Evolutionary conservation across 208 protist genomes (phyloP).

Genomic region (Herpetomonas muscarum): DNA sequence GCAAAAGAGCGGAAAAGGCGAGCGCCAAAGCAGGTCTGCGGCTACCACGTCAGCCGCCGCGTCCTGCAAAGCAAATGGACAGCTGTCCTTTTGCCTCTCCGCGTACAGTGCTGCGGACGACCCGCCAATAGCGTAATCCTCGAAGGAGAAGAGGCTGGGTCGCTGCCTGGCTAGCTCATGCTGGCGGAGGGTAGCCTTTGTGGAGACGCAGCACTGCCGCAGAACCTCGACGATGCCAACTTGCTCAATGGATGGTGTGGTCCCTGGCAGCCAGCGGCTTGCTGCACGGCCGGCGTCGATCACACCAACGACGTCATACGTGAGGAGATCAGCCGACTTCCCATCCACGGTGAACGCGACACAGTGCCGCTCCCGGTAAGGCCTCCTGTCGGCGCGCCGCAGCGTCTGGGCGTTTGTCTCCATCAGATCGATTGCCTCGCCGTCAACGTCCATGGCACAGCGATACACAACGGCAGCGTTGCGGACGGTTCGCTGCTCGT

Average conservation of each 20-base stretch:
- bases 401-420: slow-evolving; percentile 27
- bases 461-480: slow-evolving; percentile 37
- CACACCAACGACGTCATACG: slow-evolving; percentile 44
- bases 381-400: slow-evolving; percentile 22
- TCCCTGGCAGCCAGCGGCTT: no score
- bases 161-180: background rate
- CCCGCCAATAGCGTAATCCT: background rate
- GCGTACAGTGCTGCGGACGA: background rate
- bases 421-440: slow-evolving; percentile 37
- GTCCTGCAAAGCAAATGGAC: background rate
- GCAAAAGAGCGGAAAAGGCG: slow-evolving; percentile 7
- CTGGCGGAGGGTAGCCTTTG: slow-evolving; percentile 15
- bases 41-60: background rate
- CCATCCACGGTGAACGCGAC: slow-evolving; percentile 72
- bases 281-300: slow-evolving; percentile 14
- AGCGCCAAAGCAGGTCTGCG: slow-evolving; percentile 4
- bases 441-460: slow-evolving; percentile 36
- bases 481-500: slow-evolving; percentile 17
- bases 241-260: background rate
- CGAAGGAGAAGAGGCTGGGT: background rate
- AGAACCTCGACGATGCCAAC: slow-evolving; percentile 13
- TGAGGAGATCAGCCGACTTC: slow-evolving; percentile 36
- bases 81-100: background rate
- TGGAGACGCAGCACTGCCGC: slow-evolving; percentile 27
- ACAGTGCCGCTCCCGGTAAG: slow-evolving; percentile 46